Evolutionary conservation across 106 monocot species (phyloP).

Genomic region (Agapanthus africanus): DNA sequence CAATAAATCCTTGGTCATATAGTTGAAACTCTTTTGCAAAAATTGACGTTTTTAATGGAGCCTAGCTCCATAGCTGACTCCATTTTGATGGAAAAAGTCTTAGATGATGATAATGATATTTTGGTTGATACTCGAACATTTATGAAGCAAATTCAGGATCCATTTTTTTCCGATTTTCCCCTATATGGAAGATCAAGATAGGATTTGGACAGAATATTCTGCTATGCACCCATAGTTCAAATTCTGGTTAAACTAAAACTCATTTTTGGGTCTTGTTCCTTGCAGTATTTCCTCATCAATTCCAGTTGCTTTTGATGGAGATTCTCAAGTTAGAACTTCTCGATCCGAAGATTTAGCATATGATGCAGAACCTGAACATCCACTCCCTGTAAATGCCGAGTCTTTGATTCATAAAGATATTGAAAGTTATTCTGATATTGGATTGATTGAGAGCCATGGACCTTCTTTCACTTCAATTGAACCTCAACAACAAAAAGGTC

Average conservation of each 20-base stretch:
- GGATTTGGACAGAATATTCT: background rate
- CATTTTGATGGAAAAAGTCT: too few relatives aligned
- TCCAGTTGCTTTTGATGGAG: background rate
- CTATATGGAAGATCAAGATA: background rate
- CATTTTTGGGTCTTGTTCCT: background rate
- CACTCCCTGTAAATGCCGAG: background rate
- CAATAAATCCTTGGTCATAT: too few relatives aligned
- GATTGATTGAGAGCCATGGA: background rate
- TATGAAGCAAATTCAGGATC: background rate
- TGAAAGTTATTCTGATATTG: slow-evolving; percentile 5
- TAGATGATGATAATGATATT: too few relatives aligned
- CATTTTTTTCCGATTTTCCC: background rate
- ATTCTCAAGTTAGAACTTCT: background rate
- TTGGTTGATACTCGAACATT: background rate
- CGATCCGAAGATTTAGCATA: background rate
- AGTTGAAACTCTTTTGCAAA: too few relatives aligned
- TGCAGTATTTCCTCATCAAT: background rate
- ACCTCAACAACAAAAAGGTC: background rate
- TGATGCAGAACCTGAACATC: background rate
- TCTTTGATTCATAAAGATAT: background rate
- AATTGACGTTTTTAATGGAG: too few relatives aligned
- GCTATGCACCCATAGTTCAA: too few relatives aligned
- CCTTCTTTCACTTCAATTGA: background rate
- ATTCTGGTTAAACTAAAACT: background rate
- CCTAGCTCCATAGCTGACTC: too few relatives aligned